Evolutionary conservation across 805 yeast species (phyloP).

Genomic region (Yarrowia sp.): DNA sequence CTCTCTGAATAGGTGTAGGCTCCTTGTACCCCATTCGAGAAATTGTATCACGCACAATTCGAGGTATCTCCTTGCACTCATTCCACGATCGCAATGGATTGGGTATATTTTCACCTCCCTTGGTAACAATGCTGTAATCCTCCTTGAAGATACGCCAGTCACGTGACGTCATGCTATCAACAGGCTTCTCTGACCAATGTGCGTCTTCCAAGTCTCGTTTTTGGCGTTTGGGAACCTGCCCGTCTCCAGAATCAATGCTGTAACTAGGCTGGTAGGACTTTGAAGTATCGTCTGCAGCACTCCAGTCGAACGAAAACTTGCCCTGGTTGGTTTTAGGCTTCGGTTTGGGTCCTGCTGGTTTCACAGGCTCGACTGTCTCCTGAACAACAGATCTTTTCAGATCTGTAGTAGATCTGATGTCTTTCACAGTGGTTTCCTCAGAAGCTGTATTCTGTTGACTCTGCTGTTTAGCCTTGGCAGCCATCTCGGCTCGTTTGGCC

Average conservation of each 20-base stretch:
- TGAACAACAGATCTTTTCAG: slow-evolving; percentile 29
- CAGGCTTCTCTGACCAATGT: slow-evolving; percentile 75
- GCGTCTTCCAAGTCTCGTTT: slow-evolving; percentile 43
- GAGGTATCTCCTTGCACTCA: slow-evolving; percentile 61
- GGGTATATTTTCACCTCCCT: slow-evolving; percentile 53
- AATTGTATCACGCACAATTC: slow-evolving; percentile 49
- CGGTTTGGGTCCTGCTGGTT: not conserved
- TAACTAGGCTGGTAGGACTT: slow-evolving; percentile 55
- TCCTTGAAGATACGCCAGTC: slow-evolving; percentile 91
- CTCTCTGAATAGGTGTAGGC: slow-evolving; percentile 93
- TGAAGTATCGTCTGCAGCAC: slow-evolving; percentile 69
- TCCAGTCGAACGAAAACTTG: slow-evolving; percentile 74
- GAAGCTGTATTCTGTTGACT: not conserved
- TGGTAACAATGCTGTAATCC: slow-evolving; percentile 70
- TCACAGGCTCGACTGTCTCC: not conserved
- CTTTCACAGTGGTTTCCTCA: slow-evolving; percentile 2
- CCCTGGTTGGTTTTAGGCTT: slow-evolving; percentile 30
- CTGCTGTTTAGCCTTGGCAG: slow-evolving; percentile 20
- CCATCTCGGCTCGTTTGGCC: slow-evolving; percentile 41
- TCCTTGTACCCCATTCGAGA: slow-evolving; percentile 56
- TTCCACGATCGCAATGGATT: slow-evolving; percentile 79
- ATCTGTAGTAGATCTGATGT: slow-evolving; percentile 1
- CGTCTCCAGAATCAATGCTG: slow-evolving; percentile 44
- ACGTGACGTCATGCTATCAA: slow-evolving; percentile 71
- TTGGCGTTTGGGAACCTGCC: slow-evolving; percentile 36